Base-by-base conservation (phyloP, 768 basidiomycete genomes). In the Hericium alpestre region DNA sequence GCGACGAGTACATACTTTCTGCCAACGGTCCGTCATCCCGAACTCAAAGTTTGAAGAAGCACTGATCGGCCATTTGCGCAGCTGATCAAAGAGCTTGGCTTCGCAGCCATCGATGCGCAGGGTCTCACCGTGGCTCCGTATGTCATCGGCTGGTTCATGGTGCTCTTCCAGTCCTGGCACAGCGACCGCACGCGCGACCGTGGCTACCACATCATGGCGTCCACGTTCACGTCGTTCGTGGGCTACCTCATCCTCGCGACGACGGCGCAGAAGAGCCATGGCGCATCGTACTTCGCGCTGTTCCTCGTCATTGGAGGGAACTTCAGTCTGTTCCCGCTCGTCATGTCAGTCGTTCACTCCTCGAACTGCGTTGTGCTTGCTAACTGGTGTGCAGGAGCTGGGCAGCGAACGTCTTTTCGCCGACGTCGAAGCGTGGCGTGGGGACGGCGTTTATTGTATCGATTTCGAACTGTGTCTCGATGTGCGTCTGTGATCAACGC, bases 381-480 rank as follows among this genome's bases (percentile, higher is more conserved):
- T 46, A 1, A 46, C 43, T 20, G 12, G n/a, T 4, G 38, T 53
- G 38, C 58, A 81, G 79, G 79, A 79, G 77, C 63, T 82, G 80
- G 80, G 80, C 79, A 15, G 77, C 79, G 5, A 81, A 81, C 62
- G 70, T 74, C 1, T 80, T 82, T 64, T 77, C 80, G 6, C 80
- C 80, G 11, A 82, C 80, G 8, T 79, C 78, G 1, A 82, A 82
- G 63, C 73, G 80, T 25, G 80, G 80, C 41, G 80, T 80, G 53
- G 80, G 80, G 4, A 81, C 80, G 1, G 79, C 79, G 3, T 81
- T 82, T 63, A 78, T 81, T 47, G 79, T 81, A 22, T 81, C 80
- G 1, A 76, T 82, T 48, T 79, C 79, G 18, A 82, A 80, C 62
- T 77, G 76, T 59, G 72, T 82, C 12, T 81, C 79, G 3, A 81